Percentiles rank a stretch among this genome's conserved stretches.
phyloP scores from a whole-genome alignment of 2,329 filamentous ascomycete species.

The Fusarium sp. region DNA sequence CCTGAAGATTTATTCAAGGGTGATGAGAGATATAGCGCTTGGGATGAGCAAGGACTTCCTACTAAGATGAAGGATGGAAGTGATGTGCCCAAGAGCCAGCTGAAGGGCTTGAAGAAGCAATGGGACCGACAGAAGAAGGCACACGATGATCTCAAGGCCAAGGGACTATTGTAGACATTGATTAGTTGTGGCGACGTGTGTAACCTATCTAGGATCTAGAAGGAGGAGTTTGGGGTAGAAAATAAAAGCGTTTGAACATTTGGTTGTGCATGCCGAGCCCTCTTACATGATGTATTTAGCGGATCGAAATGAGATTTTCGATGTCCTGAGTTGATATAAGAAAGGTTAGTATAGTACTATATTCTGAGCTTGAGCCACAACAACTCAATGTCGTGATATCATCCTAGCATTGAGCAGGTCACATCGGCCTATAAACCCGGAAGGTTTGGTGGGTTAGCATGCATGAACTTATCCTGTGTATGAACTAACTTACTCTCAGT shows the following conservation, averaged over 20 bases:
- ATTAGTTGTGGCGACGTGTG: conserved; percentile 4
- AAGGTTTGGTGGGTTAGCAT: no score
- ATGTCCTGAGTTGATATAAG: neutral
- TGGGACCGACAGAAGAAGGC: conserved; percentile 92
- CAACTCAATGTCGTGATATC: conserved; percentile 17
- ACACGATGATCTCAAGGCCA: conserved; percentile 71
- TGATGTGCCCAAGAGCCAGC: conserved; percentile 82
- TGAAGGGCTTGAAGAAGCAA: conserved; percentile 88
- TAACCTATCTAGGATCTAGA: conserved; percentile 35
- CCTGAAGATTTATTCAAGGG: conserved; percentile 69
- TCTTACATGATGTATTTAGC: neutral
- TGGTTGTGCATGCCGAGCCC: neutral
- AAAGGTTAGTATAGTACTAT: neutral
- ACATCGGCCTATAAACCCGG: neutral
- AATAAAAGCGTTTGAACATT: conserved; percentile 31
- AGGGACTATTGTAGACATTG: conserved; percentile 48
- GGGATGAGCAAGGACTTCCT: conserved; percentile 87
- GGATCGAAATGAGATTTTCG: neutral
- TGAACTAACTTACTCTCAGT: no score
- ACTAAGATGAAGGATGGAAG: conserved; percentile 81
- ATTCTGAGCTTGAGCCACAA: neutral
- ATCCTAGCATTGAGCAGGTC: neutral
- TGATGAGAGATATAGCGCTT: conserved; percentile 75
- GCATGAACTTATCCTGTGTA: no score
- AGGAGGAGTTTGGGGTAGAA: conserved; percentile 14